Conservation (phyloP, 306 rosid species). For the Lathyrus sativus region DNA sequence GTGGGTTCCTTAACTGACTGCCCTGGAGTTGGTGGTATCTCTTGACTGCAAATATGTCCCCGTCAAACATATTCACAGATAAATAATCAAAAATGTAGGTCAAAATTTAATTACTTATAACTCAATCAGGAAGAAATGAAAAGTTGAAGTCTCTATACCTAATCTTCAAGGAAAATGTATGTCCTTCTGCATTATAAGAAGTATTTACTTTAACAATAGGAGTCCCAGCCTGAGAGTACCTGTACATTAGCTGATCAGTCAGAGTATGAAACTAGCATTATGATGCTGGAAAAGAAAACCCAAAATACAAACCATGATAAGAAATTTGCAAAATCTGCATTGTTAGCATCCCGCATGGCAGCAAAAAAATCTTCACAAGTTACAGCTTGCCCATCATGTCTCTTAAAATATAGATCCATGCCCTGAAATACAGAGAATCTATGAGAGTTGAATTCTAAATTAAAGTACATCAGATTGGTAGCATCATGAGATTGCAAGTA, state of each 20-base stretch:
- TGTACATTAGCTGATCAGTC: conserved; percentile 39
- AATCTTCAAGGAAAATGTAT: conserved; percentile 72
- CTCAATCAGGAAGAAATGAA: conserved; percentile 25
- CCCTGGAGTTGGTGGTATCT: conserved; percentile 86
- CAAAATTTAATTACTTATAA: conserved; percentile 8
- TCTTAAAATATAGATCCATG: conserved; percentile 96
- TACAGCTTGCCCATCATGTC: conserved; percentile 98
- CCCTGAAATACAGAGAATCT: conserved; percentile 60
- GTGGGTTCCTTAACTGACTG: conserved; percentile 88
- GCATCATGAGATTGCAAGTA: conserved; percentile 26
- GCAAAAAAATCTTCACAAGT: conserved; percentile 96
- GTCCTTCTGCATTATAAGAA: conserved; percentile 73
- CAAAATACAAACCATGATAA: conserved; percentile 57
- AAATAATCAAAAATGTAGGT: conserved; percentile 32
- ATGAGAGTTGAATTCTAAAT: conserved; percentile 25
- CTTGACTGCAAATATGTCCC: conserved; percentile 66
- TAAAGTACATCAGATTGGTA: not conserved
- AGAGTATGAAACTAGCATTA: conserved; percentile 30
- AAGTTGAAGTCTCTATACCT: conserved; percentile 51
- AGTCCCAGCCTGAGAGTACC: conserved; percentile 99
- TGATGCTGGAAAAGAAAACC: conserved; percentile 25
- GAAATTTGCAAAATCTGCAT: conserved; percentile 94
- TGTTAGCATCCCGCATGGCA: conserved; percentile 95
- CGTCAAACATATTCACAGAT: conserved; percentile 43
- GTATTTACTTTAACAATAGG: conserved; percentile 77